A percentile compares a stretch with the other conserved stretches of the same genome.
phyloP scores from a whole-genome alignment of 169 alveolate species.

The Ichthyophthirius multifiliis region DNA sequence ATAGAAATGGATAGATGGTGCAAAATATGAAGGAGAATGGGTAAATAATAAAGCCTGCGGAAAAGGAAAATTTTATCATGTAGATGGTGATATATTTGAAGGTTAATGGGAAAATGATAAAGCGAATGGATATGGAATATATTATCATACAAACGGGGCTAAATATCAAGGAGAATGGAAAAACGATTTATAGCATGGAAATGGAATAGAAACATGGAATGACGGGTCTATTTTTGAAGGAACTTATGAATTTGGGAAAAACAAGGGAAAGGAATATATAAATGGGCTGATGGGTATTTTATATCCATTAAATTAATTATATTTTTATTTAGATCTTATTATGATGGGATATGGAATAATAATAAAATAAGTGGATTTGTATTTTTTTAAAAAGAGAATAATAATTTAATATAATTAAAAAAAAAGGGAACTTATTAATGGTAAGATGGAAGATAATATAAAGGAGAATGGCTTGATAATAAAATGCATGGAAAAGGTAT shows the following conservation, averaged over 20 bases:
- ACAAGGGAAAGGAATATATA: slow-evolving; percentile 58
- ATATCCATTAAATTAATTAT: not conserved
- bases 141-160: slow-evolving; percentile 60
- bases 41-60: slow-evolving; percentile 54
- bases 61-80: slow-evolving; percentile 64
- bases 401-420: no score
- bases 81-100: slow-evolving; percentile 68
- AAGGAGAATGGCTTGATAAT: slow-evolving; percentile 38
- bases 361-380: slow-evolving; percentile 55
- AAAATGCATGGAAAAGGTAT: slow-evolving; percentile 39
- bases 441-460: slow-evolving; percentile 58
- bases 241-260: slow-evolving; percentile 53
- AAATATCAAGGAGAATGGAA: slow-evolving; percentile 57
- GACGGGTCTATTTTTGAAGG: slow-evolving; percentile 80
- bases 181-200: slow-evolving; percentile 75
- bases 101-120: slow-evolving; percentile 66
- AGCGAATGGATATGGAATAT: slow-evolving; percentile 58
- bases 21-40: slow-evolving; percentile 61
- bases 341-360: slow-evolving; percentile 68
- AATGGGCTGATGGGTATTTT: slow-evolving; percentile 65
- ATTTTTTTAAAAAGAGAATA: no score
- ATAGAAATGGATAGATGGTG: slow-evolving; percentile 67
- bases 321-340: slow-evolving; percentile 40
- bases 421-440: slow-evolving; percentile 53
- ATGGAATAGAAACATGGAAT: slow-evolving; percentile 79